Conservation (phyloP, 768 basidiomycete species). For the Kwoniella pini region DNA sequence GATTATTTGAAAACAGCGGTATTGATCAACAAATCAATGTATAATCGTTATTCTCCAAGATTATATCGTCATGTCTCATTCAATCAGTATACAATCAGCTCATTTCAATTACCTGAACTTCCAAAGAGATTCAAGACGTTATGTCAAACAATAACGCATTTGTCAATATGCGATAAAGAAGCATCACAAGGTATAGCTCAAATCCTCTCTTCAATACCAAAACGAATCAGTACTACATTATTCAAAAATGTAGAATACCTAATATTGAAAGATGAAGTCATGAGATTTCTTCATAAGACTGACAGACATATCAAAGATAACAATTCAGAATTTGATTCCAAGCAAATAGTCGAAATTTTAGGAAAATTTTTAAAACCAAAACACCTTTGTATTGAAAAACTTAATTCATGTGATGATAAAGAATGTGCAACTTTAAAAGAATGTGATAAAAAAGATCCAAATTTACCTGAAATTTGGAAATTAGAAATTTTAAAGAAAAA, state of each 20-base stretch:
- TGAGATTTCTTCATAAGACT: conserved; percentile 5
- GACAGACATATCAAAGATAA: background rate
- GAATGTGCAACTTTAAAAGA: background rate
- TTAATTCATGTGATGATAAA: too few relatives aligned
- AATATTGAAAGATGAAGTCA: background rate
- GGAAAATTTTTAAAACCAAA: background rate
- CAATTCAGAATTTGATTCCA: background rate
- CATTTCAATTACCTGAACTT: background rate
- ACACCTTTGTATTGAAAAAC: conserved; percentile 6
- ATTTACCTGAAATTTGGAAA: conserved; percentile 9
- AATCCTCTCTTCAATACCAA: background rate
- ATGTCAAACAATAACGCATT: background rate
- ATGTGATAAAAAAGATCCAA: conserved; percentile 3
- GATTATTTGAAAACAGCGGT: background rate
- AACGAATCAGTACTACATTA: background rate
- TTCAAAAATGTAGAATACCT: conserved; percentile 4
- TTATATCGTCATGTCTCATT: background rate
- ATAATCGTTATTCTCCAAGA: background rate
- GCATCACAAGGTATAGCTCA: background rate
- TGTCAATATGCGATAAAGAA: background rate
- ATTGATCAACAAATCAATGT: background rate
- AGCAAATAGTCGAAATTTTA: background rate
- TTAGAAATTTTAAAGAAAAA: conserved; percentile 1
- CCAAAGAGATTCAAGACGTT: background rate
- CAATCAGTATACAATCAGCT: background rate